phyloP scores from a whole-genome alignment of 352 stramenopile genomes.

The Globisporangium nagaii region DNA sequence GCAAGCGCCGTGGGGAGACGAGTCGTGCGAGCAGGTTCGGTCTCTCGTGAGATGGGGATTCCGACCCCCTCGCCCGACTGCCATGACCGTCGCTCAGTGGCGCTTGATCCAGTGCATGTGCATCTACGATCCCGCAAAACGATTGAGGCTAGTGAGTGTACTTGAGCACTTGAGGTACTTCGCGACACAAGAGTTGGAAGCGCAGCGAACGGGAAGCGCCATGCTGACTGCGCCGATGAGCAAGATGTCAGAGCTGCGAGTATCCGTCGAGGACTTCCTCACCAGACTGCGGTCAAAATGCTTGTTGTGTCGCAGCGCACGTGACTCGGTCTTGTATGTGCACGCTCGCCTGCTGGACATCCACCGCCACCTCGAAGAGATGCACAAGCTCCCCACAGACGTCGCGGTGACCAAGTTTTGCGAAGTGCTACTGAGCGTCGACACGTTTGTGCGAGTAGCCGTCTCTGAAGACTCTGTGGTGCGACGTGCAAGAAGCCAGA shows the following conservation, averaged over 20 bases:
- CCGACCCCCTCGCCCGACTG: neutral
- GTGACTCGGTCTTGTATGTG: conserved; percentile 5
- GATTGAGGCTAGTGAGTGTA: neutral
- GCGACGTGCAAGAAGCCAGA: neutral
- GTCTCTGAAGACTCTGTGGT: conserved; percentile 3
- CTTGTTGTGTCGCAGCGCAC: neutral
- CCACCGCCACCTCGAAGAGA: conserved; percentile 3
- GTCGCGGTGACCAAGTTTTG: conserved; percentile 1
- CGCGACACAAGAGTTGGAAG: neutral
- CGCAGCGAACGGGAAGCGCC: neutral
- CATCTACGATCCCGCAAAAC: neutral
- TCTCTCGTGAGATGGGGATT: conserved; percentile 7
- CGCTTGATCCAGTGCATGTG: conserved; percentile 7
- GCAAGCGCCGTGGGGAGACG: neutral
- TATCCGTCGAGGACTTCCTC: conserved; percentile 4
- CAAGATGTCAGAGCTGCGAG: neutral
- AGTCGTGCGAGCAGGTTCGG: neutral
- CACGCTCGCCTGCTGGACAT: conserved; percentile 5
- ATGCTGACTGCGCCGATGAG: neutral
- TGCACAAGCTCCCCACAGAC: conserved; percentile 9
- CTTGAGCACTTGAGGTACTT: conserved; percentile 3
- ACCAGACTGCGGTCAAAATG: conserved; percentile 2
- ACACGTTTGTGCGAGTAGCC: conserved; percentile 2
- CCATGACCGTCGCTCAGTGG: neutral
- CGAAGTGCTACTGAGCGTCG: conserved; percentile 3